Evolutionary conservation across 805 yeast species (phyloP), one percentile per base, ranked within the genome.

Genomic region (Candida pseudoglaebosa): DNA sequence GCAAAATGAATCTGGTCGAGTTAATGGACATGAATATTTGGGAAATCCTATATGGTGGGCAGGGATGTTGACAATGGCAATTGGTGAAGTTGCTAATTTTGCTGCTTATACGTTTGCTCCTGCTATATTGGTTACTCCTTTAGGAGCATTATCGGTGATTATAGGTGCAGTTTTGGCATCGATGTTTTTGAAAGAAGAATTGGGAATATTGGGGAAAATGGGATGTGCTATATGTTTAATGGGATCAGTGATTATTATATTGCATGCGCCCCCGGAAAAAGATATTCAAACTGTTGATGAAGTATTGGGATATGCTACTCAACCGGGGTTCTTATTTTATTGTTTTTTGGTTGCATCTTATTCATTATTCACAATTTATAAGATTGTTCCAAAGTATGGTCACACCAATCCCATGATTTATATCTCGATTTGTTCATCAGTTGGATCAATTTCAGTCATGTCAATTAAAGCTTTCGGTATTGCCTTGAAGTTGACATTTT

Each of bases 31-130:
- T 54, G 80, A 83, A 51, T 88, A 88, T 56, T 65, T 88, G 46
- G 79, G 75, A 48, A 87, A 84, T 57, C 96, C 96, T 9, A 76
- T 86, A 28, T 88, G 96, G 96, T 85, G 95, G 86, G 85, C 91
- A 0, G 96, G 96, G 9, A 89, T 89, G 74, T 53, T 80, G 21
- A 80, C 95, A 34, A 82, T 88, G 96, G 95, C 93, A 2, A 63
- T 88, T 16, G 96, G 96, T 4, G 96, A 88, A 56, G 64, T 88
- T 29, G 95, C 96, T 41, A 88, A 88, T 57, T 88, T 88, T 57
- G 96, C 96, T 3, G 96, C 96, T 0, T 88, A 88, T 57, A 88
- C 96, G 1, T 88, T 88, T 71, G 96, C 96, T 0, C 96, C 96
- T 3, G 95, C 96, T 1, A 84, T 89, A 46, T 63, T 88, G 49